Evolutionary conservation across 2,329 filamentous ascomycete species (phyloP).

Genomic region (Colletotrichum australisinense): DNA sequence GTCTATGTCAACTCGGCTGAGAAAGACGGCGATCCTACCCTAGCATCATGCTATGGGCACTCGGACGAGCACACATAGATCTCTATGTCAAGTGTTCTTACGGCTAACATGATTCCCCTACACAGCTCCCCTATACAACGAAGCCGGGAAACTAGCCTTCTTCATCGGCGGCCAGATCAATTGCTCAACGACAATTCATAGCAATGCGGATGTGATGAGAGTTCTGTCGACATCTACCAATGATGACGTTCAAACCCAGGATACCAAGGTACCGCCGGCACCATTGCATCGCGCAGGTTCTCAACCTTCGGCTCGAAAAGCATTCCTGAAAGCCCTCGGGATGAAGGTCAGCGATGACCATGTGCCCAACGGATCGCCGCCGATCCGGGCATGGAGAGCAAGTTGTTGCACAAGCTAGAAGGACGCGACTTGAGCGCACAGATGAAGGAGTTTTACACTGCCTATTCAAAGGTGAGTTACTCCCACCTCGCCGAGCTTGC

Average conservation of each 20-base stretch:
- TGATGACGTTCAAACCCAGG: not conserved
- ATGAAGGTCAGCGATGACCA: not conserved
- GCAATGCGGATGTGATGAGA: slow-evolving; percentile 57
- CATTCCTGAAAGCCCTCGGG: slow-evolving; percentile 24
- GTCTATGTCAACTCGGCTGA: too few relatives aligned
- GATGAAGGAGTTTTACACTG: slow-evolving; percentile 44
- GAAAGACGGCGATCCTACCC: too few relatives aligned
- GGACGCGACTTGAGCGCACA: slow-evolving; percentile 40
- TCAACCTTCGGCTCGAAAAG: slow-evolving; percentile 15
- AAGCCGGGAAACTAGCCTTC: slow-evolving; percentile 55
- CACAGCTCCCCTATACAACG: slow-evolving; percentile 55
- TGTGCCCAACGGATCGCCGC: not conserved
- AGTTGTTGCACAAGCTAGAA: slow-evolving; percentile 40
- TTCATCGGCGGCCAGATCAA: slow-evolving; percentile 66
- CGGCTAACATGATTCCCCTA: not conserved
- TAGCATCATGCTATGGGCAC: not conserved
- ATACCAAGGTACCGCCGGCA: not conserved
- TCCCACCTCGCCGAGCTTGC: too few relatives aligned
- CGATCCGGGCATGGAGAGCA: slow-evolving; percentile 40
- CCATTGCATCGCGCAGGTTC: slow-evolving; percentile 3
- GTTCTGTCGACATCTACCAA: slow-evolving; percentile 45
- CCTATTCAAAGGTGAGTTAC: slow-evolving; percentile 41
- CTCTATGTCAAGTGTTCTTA: too few relatives aligned
- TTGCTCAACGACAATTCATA: slow-evolving; percentile 61
- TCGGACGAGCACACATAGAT: not conserved